A percentile compares a stretch with the other conserved stretches of the same genome.
Evolutionary conservation across 1,284 basidiomycete genomes (phyloP).

Genomic region (Fomitopsis pinicola): DNA sequence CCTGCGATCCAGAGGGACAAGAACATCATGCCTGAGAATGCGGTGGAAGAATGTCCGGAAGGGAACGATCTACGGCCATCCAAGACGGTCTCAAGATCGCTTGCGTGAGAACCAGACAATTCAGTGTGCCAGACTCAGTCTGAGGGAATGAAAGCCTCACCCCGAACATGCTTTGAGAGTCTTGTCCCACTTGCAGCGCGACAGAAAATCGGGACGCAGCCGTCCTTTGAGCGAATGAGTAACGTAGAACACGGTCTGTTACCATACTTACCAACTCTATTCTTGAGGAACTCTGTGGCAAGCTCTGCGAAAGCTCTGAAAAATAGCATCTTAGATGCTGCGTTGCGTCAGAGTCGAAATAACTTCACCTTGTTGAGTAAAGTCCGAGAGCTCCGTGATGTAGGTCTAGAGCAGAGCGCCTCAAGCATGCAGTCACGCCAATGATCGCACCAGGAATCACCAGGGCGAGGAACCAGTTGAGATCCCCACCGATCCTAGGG

Average conservation of each 20-base stretch:
- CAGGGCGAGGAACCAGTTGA: constrained; percentile 45
- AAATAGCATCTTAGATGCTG: background rate
- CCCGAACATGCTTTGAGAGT: constrained; percentile 49
- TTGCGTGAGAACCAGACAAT: constrained; percentile 17
- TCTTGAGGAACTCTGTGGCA: constrained; percentile 54
- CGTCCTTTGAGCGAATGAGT: constrained; percentile 38
- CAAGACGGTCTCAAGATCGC: constrained; percentile 35
- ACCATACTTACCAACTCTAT: constrained; percentile 45
- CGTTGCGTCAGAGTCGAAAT: background rate
- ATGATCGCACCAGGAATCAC: constrained; percentile 40
- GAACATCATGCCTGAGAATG: constrained; percentile 62
- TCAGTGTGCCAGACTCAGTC: background rate
- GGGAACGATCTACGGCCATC: constrained; percentile 61
- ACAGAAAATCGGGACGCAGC: constrained; percentile 66
- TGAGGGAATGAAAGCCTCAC: constrained; percentile 23
- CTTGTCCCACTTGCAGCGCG: constrained; percentile 58
- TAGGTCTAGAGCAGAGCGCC: constrained; percentile 43
- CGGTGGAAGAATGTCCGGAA: constrained; percentile 65
- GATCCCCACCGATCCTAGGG: constrained; percentile 41
- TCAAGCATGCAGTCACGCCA: constrained; percentile 31
- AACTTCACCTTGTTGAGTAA: constrained; percentile 39
- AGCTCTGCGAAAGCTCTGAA: constrained; percentile 42
- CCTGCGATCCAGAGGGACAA: constrained; percentile 60
- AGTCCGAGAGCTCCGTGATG: constrained; percentile 55
- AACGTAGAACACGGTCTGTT: background rate